Evolutionary conservation across 2,329 filamentous ascomycete species (phyloP).

Genomic region (Annulohypoxylon truncatum): DNA sequence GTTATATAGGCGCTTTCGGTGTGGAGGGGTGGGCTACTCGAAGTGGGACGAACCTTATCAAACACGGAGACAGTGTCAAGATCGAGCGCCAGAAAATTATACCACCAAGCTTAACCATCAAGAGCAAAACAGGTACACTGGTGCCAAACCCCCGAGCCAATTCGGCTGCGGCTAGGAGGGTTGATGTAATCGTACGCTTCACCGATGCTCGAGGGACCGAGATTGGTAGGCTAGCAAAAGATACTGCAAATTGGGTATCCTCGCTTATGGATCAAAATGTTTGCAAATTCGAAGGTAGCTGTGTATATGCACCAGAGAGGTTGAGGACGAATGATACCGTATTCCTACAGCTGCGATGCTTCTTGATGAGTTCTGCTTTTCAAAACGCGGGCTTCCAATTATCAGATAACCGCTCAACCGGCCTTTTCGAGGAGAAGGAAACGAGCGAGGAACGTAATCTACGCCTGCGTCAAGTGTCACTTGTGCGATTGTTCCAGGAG

Average conservation of each 20-base stretch:
- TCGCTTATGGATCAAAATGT: constrained; percentile 90
- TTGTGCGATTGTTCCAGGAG: constrained; percentile 91
- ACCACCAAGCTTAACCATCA: constrained; percentile 59
- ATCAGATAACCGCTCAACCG: constrained; percentile 76
- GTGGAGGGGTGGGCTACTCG: constrained; percentile 92
- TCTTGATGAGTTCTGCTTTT: constrained; percentile 79
- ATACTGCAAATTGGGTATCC: constrained; percentile 91
- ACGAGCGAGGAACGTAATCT: constrained; percentile 86
- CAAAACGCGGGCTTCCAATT: constrained; percentile 70
- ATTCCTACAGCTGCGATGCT: constrained; percentile 88
- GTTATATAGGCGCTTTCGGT: constrained; percentile 93
- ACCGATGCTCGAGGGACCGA: constrained; percentile 83
- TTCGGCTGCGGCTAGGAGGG: constrained; percentile 70
- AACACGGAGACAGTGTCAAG: constrained; percentile 82
- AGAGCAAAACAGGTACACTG: constrained; percentile 55
- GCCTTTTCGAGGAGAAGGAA: constrained; percentile 86
- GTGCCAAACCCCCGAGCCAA: constrained; percentile 53
- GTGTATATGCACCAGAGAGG: constrained; percentile 88
- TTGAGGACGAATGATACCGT: constrained; percentile 92
- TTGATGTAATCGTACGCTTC: constrained; percentile 92
- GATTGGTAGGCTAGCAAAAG: constrained; percentile 86
- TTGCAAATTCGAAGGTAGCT: constrained; percentile 86
- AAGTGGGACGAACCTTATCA: constrained; percentile 79
- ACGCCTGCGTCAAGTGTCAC: constrained; percentile 83
- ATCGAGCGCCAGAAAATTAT: constrained; percentile 89